Percentiles rank a stretch among this genome's conserved stretches.
Conservation (phyloP, 164 flowering plant species). For the Vitis amurensis region DNA sequence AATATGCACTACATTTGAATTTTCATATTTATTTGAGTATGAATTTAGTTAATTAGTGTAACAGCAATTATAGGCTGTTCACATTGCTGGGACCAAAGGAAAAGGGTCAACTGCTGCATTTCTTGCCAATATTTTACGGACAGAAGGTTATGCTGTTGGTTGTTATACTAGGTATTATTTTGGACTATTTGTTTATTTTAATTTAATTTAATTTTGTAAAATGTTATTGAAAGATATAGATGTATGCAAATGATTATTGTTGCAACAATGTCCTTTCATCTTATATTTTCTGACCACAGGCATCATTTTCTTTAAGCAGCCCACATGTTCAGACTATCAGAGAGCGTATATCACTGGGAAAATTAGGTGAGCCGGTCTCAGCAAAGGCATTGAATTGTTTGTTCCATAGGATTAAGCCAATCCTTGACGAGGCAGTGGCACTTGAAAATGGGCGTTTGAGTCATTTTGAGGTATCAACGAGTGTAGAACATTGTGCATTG, state of each 20-base stretch:
- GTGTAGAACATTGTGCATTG: neutral
- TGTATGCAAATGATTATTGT: neutral
- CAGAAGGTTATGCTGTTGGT: conserved; percentile 87
- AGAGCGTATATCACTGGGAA: conserved; percentile 81
- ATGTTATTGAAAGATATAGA: neutral
- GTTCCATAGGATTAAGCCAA: conserved; percentile 46
- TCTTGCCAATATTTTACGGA: conserved; percentile 73
- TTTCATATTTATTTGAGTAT: neutral
- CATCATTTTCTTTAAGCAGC: conserved; percentile 38
- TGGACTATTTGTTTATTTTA: neutral
- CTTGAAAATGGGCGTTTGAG: conserved; percentile 64
- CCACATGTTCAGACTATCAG: conserved; percentile 84
- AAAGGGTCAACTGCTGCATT: conserved; percentile 98
- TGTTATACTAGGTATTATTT: conserved; percentile 79
- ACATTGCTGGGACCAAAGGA: conserved; percentile 98
- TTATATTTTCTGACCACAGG: neutral
- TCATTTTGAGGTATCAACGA: conserved; percentile 86
- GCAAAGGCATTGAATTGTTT: conserved; percentile 43
- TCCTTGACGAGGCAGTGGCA: conserved; percentile 58
- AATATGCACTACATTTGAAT: neutral
- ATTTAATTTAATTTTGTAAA: too few relatives aligned
- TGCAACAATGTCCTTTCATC: neutral
- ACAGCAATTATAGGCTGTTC: conserved; percentile 57
- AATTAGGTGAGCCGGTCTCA: conserved; percentile 60
- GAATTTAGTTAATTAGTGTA: conserved; percentile 4